Base-by-base conservation (phyloP, 495 filamentous ascomycete species). In the Penicillium paxilli region DNA sequence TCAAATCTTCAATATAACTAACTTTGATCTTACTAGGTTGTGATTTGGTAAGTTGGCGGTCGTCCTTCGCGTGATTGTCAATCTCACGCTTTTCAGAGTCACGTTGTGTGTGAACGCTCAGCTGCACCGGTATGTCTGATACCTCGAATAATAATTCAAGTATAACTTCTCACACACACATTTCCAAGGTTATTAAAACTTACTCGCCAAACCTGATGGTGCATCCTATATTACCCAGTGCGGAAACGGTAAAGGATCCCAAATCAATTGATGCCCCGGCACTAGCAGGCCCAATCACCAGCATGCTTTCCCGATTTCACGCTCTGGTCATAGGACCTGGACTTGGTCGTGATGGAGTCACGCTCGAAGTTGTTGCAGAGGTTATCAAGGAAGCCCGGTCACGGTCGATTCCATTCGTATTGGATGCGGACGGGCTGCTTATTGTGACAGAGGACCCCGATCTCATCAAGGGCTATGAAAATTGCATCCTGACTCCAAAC, bases 161-260 rank as follows among this genome's bases (percentile, higher is more conserved):
- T 19, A 6, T 19, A 1, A 16, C 16, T 19, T 5, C 35, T 38
- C n/a, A 38, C 11, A 25, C 14, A 37, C 4, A 45, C 16, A 41
- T 10, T 33, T 5, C 24, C 6, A 28, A 76, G 69, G 93, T 97
- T 40, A 95, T 98, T 65, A 98, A 98, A 79, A 85, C 89, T 14
- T 98, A 98, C 78, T 98, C 95, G 30, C 94, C 94, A 9, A 97
- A 98, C 73, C 76, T 98, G 12, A 98, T 98, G 95, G 95, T 98
- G 12, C 95, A 98, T 67, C 95, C 94, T 2, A 80, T 96, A 45
- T 92, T 98, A 80, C 91, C 92, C 26, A 90, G 92, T 71, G 62
- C 55, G 50, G 57, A 68, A 53, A 62, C 82, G 67, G 65, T 79
- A 62, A 60, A 70, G 40, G 68, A 76, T 30, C 64, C 71, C 42